A percentile compares a stretch with the other conserved stretches of the same genome.
phyloP scores from a whole-genome alignment of 352 stramenopile genomes.

The Thraustochytrium sp. region DNA sequence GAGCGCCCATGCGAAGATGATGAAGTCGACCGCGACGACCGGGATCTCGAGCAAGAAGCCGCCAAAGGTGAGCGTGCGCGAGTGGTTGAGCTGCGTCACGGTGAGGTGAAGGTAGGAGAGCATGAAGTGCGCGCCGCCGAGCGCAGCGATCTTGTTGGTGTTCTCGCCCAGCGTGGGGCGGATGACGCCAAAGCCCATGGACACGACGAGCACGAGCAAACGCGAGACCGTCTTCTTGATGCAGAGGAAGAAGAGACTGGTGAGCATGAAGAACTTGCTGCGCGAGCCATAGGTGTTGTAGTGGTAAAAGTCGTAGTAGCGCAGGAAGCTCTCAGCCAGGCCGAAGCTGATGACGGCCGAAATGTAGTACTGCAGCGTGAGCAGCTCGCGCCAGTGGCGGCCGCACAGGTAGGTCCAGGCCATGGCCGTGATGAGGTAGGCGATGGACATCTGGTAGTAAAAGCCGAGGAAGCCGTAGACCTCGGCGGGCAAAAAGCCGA shows the following conservation, averaged over 20 bases:
- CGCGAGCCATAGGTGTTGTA: slow-evolving; percentile 19
- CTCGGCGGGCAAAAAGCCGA: slow-evolving; percentile 20
- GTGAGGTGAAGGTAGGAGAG: not conserved
- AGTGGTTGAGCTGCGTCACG: not conserved
- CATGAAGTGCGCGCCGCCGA: slow-evolving; percentile 23
- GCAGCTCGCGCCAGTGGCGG: slow-evolving; percentile 23
- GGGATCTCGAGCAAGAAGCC: slow-evolving; percentile 14
- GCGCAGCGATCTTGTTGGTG: not conserved
- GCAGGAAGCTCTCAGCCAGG: not conserved
- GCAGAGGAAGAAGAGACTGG: slow-evolving; percentile 18
- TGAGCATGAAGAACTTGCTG: slow-evolving; percentile 33
- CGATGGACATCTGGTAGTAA: slow-evolving; percentile 40
- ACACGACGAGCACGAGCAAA: slow-evolving; percentile 33
- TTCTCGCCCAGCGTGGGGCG: slow-evolving; percentile 4
- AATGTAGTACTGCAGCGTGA: slow-evolving; percentile 9
- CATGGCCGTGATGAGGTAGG: slow-evolving; percentile 9
- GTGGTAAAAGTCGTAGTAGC: slow-evolving; percentile 42
- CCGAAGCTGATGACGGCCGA: slow-evolving; percentile 19
- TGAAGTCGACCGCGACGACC: slow-evolving; percentile 24
- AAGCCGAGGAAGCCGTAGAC: slow-evolving; percentile 25
- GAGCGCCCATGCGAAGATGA: slow-evolving; percentile 33
- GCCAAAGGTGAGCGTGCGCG: slow-evolving; percentile 12
- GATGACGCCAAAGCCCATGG: slow-evolving; percentile 33
- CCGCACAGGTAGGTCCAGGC: slow-evolving; percentile 35
- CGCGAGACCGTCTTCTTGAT: slow-evolving; percentile 35